These are phyloP conservation scores for Penicillium chermesinum DNA, from an alignment of 495 filamentous ascomycete species.

Conservation along the genomic window DNA sequence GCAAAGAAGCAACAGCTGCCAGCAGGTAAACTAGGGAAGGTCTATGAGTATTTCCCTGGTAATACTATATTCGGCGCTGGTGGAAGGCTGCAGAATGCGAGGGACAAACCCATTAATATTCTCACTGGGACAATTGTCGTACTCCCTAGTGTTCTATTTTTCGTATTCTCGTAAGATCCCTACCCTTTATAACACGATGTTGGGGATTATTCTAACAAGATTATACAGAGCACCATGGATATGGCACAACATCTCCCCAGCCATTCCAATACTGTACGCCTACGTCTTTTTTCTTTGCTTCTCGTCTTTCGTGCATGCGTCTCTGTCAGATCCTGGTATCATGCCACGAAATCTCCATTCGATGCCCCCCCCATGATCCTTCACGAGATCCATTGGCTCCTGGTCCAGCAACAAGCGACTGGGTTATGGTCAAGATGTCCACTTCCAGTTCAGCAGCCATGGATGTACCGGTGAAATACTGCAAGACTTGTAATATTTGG, in stretches of 20 bases:
- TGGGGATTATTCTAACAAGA: conserved; percentile 20
- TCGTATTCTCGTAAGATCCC: conserved; percentile 56
- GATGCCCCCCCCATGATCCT: conserved; percentile 47
- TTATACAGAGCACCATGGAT: conserved; percentile 74
- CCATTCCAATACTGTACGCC: conserved; percentile 83
- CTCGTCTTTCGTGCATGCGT: conserved; percentile 90
- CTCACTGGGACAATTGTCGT: conserved; percentile 74
- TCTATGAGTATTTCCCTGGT: conserved; percentile 87
- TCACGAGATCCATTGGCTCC: conserved; percentile 72
- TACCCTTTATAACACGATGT: conserved; percentile 18
- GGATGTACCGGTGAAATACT: conserved; percentile 97
- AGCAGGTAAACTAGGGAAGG: conserved; percentile 54
- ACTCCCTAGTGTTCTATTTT: conserved; percentile 74
- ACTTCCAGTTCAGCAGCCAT: conserved; percentile 71
- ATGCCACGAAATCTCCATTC: conserved; percentile 78
- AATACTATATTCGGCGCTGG: conserved; percentile 86
- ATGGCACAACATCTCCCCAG: conserved; percentile 86
- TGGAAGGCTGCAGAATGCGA: conserved; percentile 81
- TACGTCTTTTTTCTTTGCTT: conserved; percentile 87
- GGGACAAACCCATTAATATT: conserved; percentile 86
- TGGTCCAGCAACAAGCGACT: conserved; percentile 81
- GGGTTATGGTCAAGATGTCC: conserved; percentile 80
- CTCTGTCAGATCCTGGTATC: conserved; percentile 88
- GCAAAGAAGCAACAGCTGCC: conserved; percentile 23
- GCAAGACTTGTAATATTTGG: conserved; percentile 95